Percentiles rank a stretch among this genome's conserved stretches.
Conservation (phyloP, 257 asterid genomes). For the Jaltomata sinuosa region DNA sequence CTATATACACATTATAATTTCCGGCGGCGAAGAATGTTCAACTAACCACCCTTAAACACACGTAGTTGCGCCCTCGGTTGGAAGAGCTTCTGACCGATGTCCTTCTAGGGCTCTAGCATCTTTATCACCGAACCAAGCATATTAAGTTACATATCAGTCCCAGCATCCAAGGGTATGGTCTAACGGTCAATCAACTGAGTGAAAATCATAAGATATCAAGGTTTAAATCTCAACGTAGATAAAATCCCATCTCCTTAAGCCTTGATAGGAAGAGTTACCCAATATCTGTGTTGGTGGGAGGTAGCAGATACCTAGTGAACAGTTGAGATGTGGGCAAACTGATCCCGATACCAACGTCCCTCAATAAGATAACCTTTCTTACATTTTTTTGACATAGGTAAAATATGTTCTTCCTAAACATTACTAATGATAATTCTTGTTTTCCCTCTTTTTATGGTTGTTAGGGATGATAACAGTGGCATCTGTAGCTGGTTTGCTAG, state of each 20-base stretch:
- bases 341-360: not conserved
- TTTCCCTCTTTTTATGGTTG: not conserved
- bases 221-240: not conserved
- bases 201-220: not conserved
- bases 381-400: not conserved
- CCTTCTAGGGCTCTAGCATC: not conserved
- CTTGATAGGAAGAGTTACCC: not conserved
- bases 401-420: not conserved
- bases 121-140: not conserved
- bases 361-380: not conserved
- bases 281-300: not conserved
- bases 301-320: not conserved
- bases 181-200: not conserved
- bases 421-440: not conserved
- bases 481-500: conserved; percentile 45
- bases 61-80: not conserved
- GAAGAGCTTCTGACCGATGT: too few relatives aligned
- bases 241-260: not conserved
- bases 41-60: not conserved
- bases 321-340: not conserved
- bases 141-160: not conserved
- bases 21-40: not conserved
- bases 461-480: conserved; percentile 52
- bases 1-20: not conserved
- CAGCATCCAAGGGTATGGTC: not conserved